Evolutionary conservation across 2,329 filamentous ascomycete genomes (phyloP).

Genomic region (Cadophora sp.): DNA sequence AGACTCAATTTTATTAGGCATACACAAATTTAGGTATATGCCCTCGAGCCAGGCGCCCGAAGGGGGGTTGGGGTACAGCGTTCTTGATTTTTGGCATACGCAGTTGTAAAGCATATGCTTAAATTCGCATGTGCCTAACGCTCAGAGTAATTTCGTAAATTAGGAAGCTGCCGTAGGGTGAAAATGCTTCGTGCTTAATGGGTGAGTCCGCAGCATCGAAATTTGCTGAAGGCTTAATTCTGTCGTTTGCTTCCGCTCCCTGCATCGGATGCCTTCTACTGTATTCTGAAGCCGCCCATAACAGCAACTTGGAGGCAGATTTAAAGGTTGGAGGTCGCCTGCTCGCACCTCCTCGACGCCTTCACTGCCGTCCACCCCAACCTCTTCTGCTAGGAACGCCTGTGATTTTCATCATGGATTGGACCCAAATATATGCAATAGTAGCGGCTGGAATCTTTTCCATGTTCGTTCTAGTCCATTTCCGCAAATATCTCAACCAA

Average conservation of each 20-base stretch:
- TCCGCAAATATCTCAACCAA: not conserved
- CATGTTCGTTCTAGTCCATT: not conserved
- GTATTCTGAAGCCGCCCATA: not conserved
- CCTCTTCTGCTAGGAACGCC: not conserved
- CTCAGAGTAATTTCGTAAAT: not conserved
- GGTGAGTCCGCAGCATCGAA: not conserved
- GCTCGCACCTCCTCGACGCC: not conserved
- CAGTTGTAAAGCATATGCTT: too few species aligned
- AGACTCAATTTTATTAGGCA: too few species aligned
- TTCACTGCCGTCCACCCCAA: not conserved
- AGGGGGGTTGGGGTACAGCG: too few species aligned
- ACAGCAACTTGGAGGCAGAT: not conserved
- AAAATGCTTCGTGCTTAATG: conserved; percentile 1
- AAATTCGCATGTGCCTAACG: too few species aligned
- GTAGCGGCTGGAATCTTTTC: not conserved
- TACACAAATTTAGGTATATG: too few species aligned
- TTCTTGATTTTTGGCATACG: too few species aligned
- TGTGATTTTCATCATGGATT: not conserved
- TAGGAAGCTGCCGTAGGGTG: not conserved
- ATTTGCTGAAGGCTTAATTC: not conserved
- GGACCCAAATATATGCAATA: not conserved
- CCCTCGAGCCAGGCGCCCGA: too few species aligned
- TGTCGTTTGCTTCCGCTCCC: not conserved
- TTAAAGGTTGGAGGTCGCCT: conserved; percentile 4
- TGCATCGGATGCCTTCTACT: not conserved